Evolutionary conservation across 2,329 filamentous ascomycete genomes (phyloP).

Genomic region (Onygenales sp.): DNA sequence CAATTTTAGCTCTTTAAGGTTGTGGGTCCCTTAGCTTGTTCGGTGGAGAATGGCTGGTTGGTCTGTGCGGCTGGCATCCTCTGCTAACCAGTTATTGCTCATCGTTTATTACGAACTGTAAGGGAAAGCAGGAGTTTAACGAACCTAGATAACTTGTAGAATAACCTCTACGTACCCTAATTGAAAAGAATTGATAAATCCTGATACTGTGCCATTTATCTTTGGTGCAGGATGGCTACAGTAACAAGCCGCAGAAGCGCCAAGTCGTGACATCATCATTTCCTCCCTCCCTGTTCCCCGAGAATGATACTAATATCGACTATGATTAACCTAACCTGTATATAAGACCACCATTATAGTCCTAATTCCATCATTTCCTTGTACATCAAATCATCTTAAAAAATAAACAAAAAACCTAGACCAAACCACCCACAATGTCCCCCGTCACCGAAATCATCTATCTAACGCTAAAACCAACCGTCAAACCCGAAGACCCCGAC

Average conservation of each 20-base stretch:
- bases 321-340: neutral
- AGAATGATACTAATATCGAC: neutral
- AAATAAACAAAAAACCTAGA: neutral
- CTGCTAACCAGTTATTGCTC: too few species aligned
- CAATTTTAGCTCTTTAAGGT: too few species aligned
- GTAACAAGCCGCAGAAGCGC: neutral
- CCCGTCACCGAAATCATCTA: slow-evolving; percentile 26
- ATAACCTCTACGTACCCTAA: too few species aligned
- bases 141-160: too few species aligned
- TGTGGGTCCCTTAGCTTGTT: too few species aligned
- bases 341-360: neutral
- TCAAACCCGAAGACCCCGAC: slow-evolving; percentile 28
- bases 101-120: too few species aligned
- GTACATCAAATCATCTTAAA: neutral
- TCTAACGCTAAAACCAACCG: slow-evolving; percentile 26
- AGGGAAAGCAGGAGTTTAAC: too few species aligned
- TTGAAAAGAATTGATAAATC: too few species aligned
- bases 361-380: neutral
- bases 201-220: too few species aligned
- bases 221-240: too few species aligned
- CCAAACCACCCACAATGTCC: neutral
- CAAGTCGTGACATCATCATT: neutral
- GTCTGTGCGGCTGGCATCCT: too few species aligned
- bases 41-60: too few species aligned
- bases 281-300: neutral